A percentile compares a stretch with the other conserved stretches of the same genome.
Conservation (phyloP, 176 grass and related monocot genomes). For the Microstegium vimineum region DNA sequence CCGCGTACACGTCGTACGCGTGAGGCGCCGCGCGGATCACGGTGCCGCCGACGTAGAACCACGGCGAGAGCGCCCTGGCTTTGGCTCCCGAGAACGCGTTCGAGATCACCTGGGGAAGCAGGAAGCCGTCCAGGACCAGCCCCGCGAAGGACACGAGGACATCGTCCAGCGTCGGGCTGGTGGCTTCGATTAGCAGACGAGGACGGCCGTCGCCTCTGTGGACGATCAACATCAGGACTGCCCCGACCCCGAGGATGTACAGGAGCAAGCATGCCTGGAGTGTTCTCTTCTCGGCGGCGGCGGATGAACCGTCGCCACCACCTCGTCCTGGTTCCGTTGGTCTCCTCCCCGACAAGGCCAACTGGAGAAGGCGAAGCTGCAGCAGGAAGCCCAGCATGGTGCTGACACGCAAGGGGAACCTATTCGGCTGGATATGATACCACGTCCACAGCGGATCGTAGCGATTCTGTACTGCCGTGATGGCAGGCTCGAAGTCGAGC, state of each 20-base stretch:
- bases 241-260: constrained; percentile 19
- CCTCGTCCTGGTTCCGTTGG: too few species aligned
- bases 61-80: not conserved
- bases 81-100: not conserved
- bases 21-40: constrained; percentile 5
- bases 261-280: constrained; percentile 27
- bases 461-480: not conserved
- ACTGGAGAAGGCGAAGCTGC: constrained; percentile 35
- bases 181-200: not conserved
- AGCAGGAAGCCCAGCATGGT: constrained; percentile 32
- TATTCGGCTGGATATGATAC: not conserved
- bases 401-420: not conserved
- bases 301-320: not conserved
- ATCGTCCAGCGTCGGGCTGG: not conserved
- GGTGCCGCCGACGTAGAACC: constrained; percentile 13
- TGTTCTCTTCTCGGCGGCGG: constrained; percentile 2
- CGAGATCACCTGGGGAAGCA: constrained; percentile 18
- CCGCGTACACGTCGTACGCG: constrained; percentile 13
- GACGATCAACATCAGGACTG: not conserved
- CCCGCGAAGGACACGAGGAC: not conserved
- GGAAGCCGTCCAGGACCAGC: constrained; percentile 12
- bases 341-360: not conserved
- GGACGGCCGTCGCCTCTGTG: too few species aligned
- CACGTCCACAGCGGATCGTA: not conserved
- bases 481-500: not conserved